A percentile compares a stretch with the other conserved stretches of the same genome.
These are phyloP conservation scores for Alternaria dauci DNA, from an alignment of 2,329 filamentous ascomycete genomes.

Conservation along the genomic window DNA sequence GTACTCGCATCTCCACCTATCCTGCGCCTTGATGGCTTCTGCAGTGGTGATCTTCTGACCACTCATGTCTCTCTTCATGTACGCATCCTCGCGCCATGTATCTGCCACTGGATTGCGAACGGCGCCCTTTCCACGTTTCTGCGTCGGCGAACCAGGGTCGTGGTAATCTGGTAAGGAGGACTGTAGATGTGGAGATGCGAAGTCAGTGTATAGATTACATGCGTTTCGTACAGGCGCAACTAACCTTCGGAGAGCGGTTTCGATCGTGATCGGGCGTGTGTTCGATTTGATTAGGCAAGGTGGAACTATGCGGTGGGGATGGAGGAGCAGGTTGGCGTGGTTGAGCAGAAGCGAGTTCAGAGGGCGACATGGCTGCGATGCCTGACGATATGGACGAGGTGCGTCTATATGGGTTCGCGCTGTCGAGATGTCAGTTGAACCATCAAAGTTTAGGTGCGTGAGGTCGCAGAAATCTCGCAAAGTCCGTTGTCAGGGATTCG, in stretches of 20 bases:
- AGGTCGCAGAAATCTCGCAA: too few species aligned
- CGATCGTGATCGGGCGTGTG: conserved; percentile 9
- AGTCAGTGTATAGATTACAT: neutral
- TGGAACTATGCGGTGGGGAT: neutral
- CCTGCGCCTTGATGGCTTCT: conserved; percentile 6
- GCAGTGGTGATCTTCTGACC: neutral
- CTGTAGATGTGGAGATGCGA: neutral
- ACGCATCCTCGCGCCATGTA: conserved; percentile 17
- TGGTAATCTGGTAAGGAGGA: conserved; percentile 9
- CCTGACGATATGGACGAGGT: conserved; percentile 7
- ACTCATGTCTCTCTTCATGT: conserved; percentile 1
- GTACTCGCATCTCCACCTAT: conserved; percentile 15
- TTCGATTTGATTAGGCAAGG: conserved; percentile 5
- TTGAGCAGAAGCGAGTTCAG: neutral
- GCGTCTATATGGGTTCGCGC: neutral
- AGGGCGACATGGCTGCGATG: conserved; percentile 1
- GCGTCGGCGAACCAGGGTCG: conserved; percentile 3
- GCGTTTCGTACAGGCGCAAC: neutral
- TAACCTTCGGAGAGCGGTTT: neutral
- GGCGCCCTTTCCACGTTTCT: conserved; percentile 5
- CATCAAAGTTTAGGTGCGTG: neutral
- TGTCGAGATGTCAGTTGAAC: neutral
- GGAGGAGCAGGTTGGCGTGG: conserved; percentile 3
- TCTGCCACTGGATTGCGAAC: conserved; percentile 14
- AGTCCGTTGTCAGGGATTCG: neutral